Base-by-base conservation (phyloP, 768 basidiomycete species). In the Collybia nuda region DNA sequence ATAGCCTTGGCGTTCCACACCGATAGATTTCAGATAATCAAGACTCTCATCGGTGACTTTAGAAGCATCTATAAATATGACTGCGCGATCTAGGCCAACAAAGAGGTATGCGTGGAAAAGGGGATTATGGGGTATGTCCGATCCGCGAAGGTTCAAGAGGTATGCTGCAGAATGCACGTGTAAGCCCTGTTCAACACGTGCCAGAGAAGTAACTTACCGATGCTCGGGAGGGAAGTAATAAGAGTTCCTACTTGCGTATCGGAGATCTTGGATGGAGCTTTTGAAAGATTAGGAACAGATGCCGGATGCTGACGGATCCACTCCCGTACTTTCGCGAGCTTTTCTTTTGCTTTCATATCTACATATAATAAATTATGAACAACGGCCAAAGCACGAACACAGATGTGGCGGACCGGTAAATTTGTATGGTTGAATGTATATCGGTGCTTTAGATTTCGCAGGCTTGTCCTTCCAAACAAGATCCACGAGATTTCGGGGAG, bases 111-210 rank as follows among this genome's bases (percentile, higher is more conserved):
- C 81, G 46, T 88, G 89, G 72, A 97, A 96, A 7, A 98, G 80
- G 0, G 96, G 96, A 63, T 92, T 94, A 74, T 84, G 91, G 0
- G 92, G 91, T 41, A 98, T 86, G 61, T 98, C 95, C 2, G 82
- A 79, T 28, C 94, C 95, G 42, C 96, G 87, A 47, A 95, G 72
- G 62, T 98, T 98, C 28, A 98, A 73, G 2, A 90, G 60, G 73
- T 92, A 97, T 0, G 96, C 96, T 82, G 69, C 26, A 17, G 32
- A 15, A 19, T 24, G 2, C 1, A 3, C 26, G n/a, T 24, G 15
- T 50, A 26, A 44, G 48, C 12, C 9, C 14, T 32, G 9, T 32
- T 32, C 32, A 32, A 11, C 5, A 9, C 32, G 14, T 14, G 14
- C 12, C 32, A 32, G 32, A 32, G n/a, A 11, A 14, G 7, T 12